Conservation (phyloP, 306 rosid genomes). For the Astragalus glycyphyllos region DNA sequence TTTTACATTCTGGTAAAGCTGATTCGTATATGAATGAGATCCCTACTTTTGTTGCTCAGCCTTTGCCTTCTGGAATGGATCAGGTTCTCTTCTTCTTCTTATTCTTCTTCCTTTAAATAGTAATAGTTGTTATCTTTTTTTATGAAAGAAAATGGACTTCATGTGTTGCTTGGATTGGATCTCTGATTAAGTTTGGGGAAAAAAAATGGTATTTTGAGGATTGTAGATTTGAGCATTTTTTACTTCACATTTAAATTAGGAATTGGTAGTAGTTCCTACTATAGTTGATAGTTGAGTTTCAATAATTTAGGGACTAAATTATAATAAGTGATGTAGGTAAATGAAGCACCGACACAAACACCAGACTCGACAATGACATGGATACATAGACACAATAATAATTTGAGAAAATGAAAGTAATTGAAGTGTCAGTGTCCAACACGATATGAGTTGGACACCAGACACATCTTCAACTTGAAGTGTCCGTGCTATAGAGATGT, state of each 20-base stretch:
- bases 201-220: constrained; percentile 10
- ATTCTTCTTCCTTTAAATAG: not conserved
- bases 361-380: too few relatives aligned
- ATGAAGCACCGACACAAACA: too few relatives aligned
- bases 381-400: too few relatives aligned
- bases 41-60: constrained; percentile 98
- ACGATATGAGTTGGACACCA: too few relatives aligned
- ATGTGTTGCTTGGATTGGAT: not conserved
- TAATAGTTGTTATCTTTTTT: not conserved
- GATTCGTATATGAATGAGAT: constrained; percentile 86
- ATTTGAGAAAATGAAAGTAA: too few relatives aligned
- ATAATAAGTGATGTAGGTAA: not conserved
- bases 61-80: constrained; percentile 95
- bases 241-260: constrained; percentile 14
- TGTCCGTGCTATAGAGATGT: too few relatives aligned
- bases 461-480: too few relatives aligned
- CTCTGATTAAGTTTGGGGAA: not conserved
- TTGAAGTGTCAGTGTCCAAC: too few relatives aligned
- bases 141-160: not conserved
- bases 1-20: constrained; percentile 87
- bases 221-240: not conserved
- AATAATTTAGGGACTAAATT: not conserved
- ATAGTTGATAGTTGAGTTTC: constrained; percentile 13
- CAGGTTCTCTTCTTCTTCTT: constrained; percentile 51
- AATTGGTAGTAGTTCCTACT: not conserved